Evolutionary conservation across 371 early-diverging fungal species (phyloP).

Genomic region (Catenaria anguillulae): DNA sequence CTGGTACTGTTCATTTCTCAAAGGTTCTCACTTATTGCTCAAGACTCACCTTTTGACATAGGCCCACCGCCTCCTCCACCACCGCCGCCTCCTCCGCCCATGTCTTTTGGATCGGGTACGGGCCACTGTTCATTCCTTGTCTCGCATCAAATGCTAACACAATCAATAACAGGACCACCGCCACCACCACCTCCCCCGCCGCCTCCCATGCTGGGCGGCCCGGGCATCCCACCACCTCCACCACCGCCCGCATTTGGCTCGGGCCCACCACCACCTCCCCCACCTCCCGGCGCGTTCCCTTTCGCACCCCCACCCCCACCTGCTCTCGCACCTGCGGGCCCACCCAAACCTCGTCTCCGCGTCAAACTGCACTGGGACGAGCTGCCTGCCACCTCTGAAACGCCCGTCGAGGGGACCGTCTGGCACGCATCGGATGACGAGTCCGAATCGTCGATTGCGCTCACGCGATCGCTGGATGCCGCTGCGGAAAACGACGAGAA

Average conservation of each 20-base stretch:
- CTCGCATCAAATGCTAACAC: too few relatives aligned
- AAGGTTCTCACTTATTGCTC: too few relatives aligned
- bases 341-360: slow-evolving; percentile 13
- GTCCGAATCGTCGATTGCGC: background rate
- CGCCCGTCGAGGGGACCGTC: slow-evolving; percentile 8
- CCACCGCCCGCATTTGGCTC: slow-evolving; percentile 9
- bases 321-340: background rate
- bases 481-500: slow-evolving; percentile 3
- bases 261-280: background rate
- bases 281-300: slow-evolving; percentile 1
- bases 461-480: too few relatives aligned
- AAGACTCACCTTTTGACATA: too few relatives aligned
- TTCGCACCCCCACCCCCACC: slow-evolving; percentile 6
- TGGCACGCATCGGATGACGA: slow-evolving; percentile 11
- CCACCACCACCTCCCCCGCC: slow-evolving; percentile 11
- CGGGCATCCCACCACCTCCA: slow-evolving; percentile 4
- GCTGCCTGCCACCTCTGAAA: slow-evolving; percentile 14
- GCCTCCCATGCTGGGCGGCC: background rate
- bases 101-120: background rate
- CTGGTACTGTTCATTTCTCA: background rate
- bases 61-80: slow-evolving; percentile 6
- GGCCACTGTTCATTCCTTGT: too few relatives aligned
- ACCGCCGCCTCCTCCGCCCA: too few relatives aligned
- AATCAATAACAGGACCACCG: too few relatives aligned
- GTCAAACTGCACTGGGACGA: slow-evolving; percentile 34